phyloP scores from a whole-genome alignment of 768 basidiomycete genomes.

The Russula compacta region DNA sequence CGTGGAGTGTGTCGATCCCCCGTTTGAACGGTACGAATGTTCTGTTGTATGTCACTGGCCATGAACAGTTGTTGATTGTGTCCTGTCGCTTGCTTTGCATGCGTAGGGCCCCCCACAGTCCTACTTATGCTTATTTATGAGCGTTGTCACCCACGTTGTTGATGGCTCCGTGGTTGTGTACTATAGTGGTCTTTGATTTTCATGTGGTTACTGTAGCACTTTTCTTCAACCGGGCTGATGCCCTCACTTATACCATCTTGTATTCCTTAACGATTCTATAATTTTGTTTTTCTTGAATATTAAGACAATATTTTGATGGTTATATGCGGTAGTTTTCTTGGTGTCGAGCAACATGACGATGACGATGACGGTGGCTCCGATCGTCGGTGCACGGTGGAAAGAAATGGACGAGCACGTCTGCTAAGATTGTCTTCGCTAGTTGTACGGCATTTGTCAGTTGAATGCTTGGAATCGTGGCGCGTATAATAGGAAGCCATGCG shows the following conservation, averaged over 20 bases:
- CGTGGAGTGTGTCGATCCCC: slow-evolving; percentile 52
- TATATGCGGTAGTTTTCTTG: no score
- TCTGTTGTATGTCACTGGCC: slow-evolving; percentile 20
- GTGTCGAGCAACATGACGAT: background rate
- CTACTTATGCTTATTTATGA: slow-evolving; percentile 23
- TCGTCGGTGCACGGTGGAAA: no score
- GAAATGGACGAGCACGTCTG: background rate
- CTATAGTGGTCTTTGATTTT: slow-evolving; percentile 3
- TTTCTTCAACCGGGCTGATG: background rate
- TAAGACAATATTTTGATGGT: background rate
- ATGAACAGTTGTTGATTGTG: slow-evolving; percentile 14
- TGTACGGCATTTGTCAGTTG: no score
- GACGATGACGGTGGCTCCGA: background rate
- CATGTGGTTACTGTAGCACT: slow-evolving; percentile 10
- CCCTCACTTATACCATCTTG: slow-evolving; percentile 6
- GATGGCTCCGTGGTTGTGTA: slow-evolving; percentile 2
- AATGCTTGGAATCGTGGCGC: background rate
- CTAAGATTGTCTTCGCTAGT: no score
- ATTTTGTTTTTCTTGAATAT: background rate
- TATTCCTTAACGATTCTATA: slow-evolving; percentile 1
- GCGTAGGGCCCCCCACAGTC: slow-evolving; percentile 20
- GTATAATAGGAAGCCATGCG: background rate
- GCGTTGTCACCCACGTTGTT: background rate
- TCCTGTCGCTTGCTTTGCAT: slow-evolving; percentile 14
- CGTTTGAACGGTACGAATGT: slow-evolving; percentile 35